Evolutionary conservation across 441 rosid species (phyloP).

Genomic region (Corymbia calophylla): DNA sequence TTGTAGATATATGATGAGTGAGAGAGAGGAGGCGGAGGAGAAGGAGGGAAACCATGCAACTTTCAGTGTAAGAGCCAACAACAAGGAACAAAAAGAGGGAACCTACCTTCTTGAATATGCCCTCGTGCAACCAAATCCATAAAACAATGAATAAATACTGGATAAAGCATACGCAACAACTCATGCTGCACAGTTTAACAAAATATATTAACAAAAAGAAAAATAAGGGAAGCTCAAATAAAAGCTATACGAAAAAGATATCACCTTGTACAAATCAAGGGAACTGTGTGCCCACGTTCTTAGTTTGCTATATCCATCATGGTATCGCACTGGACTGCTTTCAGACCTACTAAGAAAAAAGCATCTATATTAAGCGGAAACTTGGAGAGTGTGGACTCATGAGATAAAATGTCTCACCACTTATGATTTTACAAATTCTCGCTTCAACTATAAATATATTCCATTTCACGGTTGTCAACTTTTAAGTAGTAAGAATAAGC

Average conservation of each 20-base stretch:
- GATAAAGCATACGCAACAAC: conserved; percentile 91
- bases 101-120: conserved; percentile 76
- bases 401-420: background rate
- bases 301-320: conserved; percentile 70
- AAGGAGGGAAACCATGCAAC: background rate
- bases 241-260: background rate
- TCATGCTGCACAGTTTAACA: conserved; percentile 62
- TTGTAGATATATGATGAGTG: background rate
- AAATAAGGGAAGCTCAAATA: background rate
- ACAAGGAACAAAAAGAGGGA: background rate
- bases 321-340: conserved; percentile 57
- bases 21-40: background rate
- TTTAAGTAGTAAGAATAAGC: background rate
- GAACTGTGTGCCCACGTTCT: conserved; percentile 87
- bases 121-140: conserved; percentile 93
- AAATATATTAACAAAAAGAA: background rate
- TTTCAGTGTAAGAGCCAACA: background rate
- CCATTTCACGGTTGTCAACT: background rate
- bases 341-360: conserved; percentile 38
- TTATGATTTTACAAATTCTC: background rate
- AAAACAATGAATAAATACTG: conserved; percentile 88
- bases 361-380: background rate
- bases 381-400: background rate
- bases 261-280: conserved; percentile 86
- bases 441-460: background rate